phyloP scores from a whole-genome alignment of 106 monocot genomes.

The Gastrodia elata region DNA sequence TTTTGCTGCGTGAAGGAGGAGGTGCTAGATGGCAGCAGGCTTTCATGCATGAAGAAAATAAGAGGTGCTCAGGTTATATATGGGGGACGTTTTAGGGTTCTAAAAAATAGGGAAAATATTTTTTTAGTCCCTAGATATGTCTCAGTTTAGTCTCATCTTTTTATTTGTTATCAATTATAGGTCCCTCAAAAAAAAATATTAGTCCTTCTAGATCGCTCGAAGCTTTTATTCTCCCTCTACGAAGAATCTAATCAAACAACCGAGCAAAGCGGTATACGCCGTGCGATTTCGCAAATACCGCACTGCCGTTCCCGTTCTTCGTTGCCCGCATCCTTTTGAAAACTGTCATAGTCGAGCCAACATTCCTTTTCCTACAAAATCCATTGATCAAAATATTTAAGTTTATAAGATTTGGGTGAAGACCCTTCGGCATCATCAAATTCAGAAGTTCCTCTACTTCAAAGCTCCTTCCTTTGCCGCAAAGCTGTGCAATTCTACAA shows the following conservation, averaged over 20 bases:
- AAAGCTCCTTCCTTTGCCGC: constrained; percentile 25
- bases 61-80: too few relatives aligned
- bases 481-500: constrained; percentile 36
- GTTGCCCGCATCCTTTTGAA: constrained; percentile 31
- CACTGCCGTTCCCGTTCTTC: constrained; percentile 12
- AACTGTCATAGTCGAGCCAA: constrained; percentile 27
- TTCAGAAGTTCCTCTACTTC: constrained; percentile 65
- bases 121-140: too few relatives aligned
- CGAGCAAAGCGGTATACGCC: constrained; percentile 37
- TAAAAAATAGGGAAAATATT: too few relatives aligned
- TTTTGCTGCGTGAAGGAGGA: too few relatives aligned
- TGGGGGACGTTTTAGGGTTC: too few relatives aligned
- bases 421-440: constrained; percentile 32
- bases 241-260: constrained; percentile 45
- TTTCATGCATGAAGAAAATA: too few relatives aligned
- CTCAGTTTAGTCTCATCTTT: too few relatives aligned
- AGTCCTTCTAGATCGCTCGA: too few relatives aligned
- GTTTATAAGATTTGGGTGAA: constrained; percentile 35
- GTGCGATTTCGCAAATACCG: constrained; percentile 26
- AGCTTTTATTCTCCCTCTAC: too few relatives aligned
- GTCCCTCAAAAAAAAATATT: too few relatives aligned
- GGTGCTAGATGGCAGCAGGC: too few relatives aligned
- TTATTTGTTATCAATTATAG: too few relatives aligned
- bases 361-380: constrained; percentile 48
- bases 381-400: constrained; percentile 46